Percentiles rank a stretch among this genome's conserved stretches.
Conservation (phyloP, 2,329 filamentous ascomycete species). For the Trichoderma pleuroti region DNA sequence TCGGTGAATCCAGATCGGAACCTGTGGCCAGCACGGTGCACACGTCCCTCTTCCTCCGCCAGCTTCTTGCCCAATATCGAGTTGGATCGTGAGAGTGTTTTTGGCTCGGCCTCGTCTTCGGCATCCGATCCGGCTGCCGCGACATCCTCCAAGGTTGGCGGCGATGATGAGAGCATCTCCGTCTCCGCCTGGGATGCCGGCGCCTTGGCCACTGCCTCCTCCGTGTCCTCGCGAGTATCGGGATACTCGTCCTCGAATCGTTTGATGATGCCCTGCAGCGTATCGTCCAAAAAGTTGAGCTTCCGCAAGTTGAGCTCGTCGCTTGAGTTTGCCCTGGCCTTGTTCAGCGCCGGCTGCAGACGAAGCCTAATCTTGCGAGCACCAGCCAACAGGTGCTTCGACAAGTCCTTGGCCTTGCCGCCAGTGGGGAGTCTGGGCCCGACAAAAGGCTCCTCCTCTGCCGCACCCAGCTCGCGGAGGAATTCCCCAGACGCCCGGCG, state of each 20-base stretch:
- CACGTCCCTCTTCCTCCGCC: slow-evolving; percentile 55
- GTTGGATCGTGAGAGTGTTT: slow-evolving; percentile 47
- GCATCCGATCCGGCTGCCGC: slow-evolving; percentile 41
- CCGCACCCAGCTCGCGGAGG: slow-evolving; percentile 48
- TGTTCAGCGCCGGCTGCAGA: slow-evolving; percentile 77
- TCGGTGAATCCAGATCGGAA: slow-evolving; percentile 54
- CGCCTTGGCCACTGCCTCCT: neutral
- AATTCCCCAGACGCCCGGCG: slow-evolving; percentile 52
- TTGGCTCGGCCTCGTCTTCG: slow-evolving; percentile 47
- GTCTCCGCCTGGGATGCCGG: slow-evolving; percentile 19
- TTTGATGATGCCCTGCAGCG: slow-evolving; percentile 85
- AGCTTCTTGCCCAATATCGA: slow-evolving; percentile 53
- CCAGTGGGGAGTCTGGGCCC: slow-evolving; percentile 38
- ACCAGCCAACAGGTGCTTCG: slow-evolving; percentile 80
- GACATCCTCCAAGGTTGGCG: slow-evolving; percentile 34
- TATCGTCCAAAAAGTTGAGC: slow-evolving; percentile 84
- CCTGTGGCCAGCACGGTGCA: slow-evolving; percentile 53
- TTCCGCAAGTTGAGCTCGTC: slow-evolving; percentile 77
- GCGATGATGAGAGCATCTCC: slow-evolving; percentile 25
- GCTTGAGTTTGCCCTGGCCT: slow-evolving; percentile 63
- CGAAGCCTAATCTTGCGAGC: slow-evolving; percentile 84
- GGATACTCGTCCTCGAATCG: slow-evolving; percentile 96
- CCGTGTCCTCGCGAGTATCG: slow-evolving; percentile 60
- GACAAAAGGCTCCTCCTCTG: slow-evolving; percentile 25
- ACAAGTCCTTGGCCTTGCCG: slow-evolving; percentile 83